phyloP scores from a whole-genome alignment of 2,329 filamentous ascomycete species.

The Fusarium dimerum region DNA sequence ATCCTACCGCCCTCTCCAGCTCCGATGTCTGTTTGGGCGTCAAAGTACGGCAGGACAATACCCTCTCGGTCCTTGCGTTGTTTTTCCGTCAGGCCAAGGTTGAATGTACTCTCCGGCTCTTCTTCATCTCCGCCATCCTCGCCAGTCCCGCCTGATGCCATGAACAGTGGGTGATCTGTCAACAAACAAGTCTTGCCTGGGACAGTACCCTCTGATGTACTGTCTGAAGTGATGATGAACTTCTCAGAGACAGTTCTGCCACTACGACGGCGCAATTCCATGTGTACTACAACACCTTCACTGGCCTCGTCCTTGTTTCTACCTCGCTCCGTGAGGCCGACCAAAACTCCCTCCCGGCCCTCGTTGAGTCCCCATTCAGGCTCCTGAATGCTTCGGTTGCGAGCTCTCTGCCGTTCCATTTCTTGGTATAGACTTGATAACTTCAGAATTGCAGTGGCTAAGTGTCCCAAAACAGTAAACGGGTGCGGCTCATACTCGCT shows the following conservation, averaged over 20 bases:
- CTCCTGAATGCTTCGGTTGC: conserved; percentile 71
- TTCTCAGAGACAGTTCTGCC: conserved; percentile 74
- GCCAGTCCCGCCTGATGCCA: conserved; percentile 39
- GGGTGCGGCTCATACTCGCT: conserved; percentile 67
- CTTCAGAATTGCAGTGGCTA: conserved; percentile 84
- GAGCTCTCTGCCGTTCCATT: conserved; percentile 72
- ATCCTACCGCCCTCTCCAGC: conserved; percentile 88
- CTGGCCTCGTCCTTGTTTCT: conserved; percentile 39
- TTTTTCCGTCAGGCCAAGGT: conserved; percentile 84
- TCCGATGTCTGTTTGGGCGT: conserved; percentile 81
- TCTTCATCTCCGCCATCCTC: conserved; percentile 47
- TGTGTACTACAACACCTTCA: conserved; percentile 69
- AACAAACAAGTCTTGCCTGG: conserved; percentile 57
- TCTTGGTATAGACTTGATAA: conserved; percentile 74
- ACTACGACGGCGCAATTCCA: conserved; percentile 84
- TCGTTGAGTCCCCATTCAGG: conserved; percentile 80
- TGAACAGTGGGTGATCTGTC: conserved; percentile 75
- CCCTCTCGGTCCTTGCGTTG: conserved; percentile 84
- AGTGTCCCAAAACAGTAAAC: conserved; percentile 73
- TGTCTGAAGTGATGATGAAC: conserved; percentile 51
- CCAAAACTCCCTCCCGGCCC: conserved; percentile 74
- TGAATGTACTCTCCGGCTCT: conserved; percentile 76
- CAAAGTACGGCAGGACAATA: conserved; percentile 92
- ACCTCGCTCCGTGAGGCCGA: conserved; percentile 61
- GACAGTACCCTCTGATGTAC: conserved; percentile 7